phyloP scores from a whole-genome alignment of 2,329 filamentous ascomycete genomes.

The Septoria petroselini region DNA sequence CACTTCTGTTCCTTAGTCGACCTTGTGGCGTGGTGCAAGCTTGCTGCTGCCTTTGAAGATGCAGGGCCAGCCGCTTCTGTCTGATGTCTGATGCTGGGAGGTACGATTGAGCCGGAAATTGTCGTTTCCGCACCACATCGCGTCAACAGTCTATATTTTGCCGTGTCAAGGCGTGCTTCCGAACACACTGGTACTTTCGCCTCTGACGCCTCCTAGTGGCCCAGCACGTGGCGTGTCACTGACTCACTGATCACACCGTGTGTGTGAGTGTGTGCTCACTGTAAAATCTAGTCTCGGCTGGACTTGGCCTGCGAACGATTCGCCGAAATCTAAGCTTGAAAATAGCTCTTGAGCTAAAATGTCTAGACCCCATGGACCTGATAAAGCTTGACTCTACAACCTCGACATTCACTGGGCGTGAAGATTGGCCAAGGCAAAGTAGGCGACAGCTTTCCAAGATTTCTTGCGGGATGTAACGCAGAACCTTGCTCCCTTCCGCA shows the following conservation, averaged over 20 bases:
- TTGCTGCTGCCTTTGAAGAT: background rate
- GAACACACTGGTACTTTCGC: constrained; percentile 7
- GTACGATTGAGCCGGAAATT: background rate
- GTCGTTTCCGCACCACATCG: background rate
- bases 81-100: background rate
- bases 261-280: too few relatives aligned
- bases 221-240: constrained; percentile 10
- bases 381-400: constrained; percentile 17
- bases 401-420: background rate
- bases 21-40: too few relatives aligned
- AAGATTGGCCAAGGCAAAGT: too few relatives aligned
- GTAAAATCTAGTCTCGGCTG: constrained; percentile 6
- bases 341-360: constrained; percentile 17
- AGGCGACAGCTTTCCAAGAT: too few relatives aligned
- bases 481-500: too few relatives aligned
- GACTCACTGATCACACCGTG: too few relatives aligned
- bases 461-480: too few relatives aligned
- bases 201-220: constrained; percentile 8
- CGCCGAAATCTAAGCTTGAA: constrained; percentile 21
- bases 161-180: too few relatives aligned
- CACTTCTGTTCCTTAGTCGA: background rate
- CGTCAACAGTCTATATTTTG: background rate
- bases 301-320: constrained; percentile 12
- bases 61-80: background rate
- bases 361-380: constrained; percentile 3